A percentile compares a stretch with the other conserved stretches of the same genome.
phyloP scores from a whole-genome alignment of 2,329 filamentous ascomycete genomes.

The Aspergillus sp. region DNA sequence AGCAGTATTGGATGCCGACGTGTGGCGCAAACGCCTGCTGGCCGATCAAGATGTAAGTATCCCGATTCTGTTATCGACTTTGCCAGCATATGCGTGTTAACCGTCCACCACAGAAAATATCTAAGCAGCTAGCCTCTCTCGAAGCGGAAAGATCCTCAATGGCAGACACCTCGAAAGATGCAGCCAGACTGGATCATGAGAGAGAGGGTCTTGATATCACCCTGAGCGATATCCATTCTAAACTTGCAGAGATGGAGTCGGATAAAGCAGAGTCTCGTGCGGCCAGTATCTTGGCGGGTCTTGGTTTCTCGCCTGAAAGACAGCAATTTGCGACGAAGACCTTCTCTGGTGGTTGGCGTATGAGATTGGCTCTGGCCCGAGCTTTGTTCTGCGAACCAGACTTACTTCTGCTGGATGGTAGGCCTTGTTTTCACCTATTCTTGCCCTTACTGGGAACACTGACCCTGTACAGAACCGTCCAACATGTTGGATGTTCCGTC shows the following conservation, averaged over 20 bases:
- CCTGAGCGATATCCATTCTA: constrained; percentile 84
- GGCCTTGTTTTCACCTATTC: constrained; percentile 4
- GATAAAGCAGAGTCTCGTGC: constrained; percentile 96
- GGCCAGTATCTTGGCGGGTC: constrained; percentile 91
- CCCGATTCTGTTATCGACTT: background rate
- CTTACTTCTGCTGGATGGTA: constrained; percentile 80
- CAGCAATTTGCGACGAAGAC: constrained; percentile 94
- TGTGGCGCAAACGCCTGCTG: constrained; percentile 95
- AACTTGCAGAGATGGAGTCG: constrained; percentile 97
- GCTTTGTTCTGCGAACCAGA: constrained; percentile 98
- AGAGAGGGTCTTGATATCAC: constrained; percentile 88
- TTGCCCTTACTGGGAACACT: constrained; percentile 10
- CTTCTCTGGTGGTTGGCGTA: constrained; percentile 99
- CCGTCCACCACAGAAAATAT: constrained; percentile 62
- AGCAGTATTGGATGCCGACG: constrained; percentile 93
- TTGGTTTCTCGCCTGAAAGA: constrained; percentile 91
- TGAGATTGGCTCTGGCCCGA: constrained; percentile 91
- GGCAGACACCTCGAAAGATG: constrained; percentile 90
- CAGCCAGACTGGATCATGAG: constrained; percentile 78
- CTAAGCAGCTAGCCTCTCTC: constrained; percentile 69
- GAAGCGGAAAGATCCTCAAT: constrained; percentile 74
- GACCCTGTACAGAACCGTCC: constrained; percentile 69
- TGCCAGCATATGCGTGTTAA: background rate
- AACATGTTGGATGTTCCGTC: constrained; percentile 99
- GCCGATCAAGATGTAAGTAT: constrained; percentile 75